Base-by-base conservation (phyloP, 1,139 yeast species). In the Pneumocystis jirovecii region DNA sequence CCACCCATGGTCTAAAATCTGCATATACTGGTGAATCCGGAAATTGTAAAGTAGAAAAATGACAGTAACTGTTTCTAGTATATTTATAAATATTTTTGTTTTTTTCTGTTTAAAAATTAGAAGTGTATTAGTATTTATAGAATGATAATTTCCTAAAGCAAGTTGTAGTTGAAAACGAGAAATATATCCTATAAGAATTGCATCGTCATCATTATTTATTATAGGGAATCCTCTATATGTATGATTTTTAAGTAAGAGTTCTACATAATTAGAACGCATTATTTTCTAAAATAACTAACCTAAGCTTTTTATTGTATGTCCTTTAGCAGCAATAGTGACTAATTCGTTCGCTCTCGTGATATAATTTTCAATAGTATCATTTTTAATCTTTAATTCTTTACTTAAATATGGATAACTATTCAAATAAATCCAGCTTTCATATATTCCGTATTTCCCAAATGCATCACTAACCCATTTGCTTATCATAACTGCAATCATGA, bases 391-490 rank as follows among this genome's bases (percentile, higher is more conserved):
- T 10, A 25, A 4, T 12, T 50, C 57, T 12, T 50, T 50, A 12
- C 57, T 50, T 50, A 60, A 42, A 60, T 60, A 60, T 8, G 61
- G 61, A 31, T 39, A 60, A 12, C 12, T 42, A 4, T 50, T 50
- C 25, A 60, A 10, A 42, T 60, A 39, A 42, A 60, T 60, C 45
- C 61, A 60, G n/a, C 21, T 39, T 21, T 65, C 65, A 45, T 65
- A 65, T n/a, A 65, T 64, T 3, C 67, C 67, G 34, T 65, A 61
- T 25, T 50, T 42, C 19, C 61, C 60, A 42, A 65, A 62, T 34
- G 67, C 64, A 37, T 66, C 67, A 15, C 66, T 64, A 17, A 61
- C 63, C 67, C 67, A 66, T 45, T 66, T 66, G 59, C 65, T 60
- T 31, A 66, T 64, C 40, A 66, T 60, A n/a, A 66, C 63, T 21